Conservation (phyloP, 345 rosid genomes). For the Crucihimalaya himalaica region DNA sequence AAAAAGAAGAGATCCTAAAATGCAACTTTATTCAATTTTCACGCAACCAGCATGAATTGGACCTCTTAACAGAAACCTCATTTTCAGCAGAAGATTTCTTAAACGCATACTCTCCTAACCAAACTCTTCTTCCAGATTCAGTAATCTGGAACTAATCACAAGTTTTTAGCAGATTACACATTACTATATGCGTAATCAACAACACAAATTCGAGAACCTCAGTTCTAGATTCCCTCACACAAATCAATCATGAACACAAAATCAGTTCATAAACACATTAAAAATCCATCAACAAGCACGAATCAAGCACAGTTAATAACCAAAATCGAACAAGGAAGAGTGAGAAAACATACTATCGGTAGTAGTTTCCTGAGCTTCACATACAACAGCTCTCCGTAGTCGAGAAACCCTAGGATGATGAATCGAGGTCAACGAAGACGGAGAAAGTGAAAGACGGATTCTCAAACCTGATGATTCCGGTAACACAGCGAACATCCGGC, state of each 20-base stretch:
- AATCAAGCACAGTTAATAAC: neutral
- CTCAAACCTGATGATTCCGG: slow-evolving; percentile 54
- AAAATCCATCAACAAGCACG: neutral
- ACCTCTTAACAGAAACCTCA: slow-evolving; percentile 32
- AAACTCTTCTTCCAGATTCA: slow-evolving; percentile 28
- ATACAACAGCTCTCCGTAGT: slow-evolving; percentile 43
- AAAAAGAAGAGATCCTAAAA: neutral
- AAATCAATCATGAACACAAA: slow-evolving; percentile 6
- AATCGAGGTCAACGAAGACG: slow-evolving; percentile 37
- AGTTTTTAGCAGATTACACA: slow-evolving; percentile 1
- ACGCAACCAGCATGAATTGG: slow-evolving; percentile 17
- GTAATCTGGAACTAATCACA: slow-evolving; percentile 11
- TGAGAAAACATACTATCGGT: slow-evolving; percentile 40
- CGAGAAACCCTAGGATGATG: slow-evolving; percentile 44
- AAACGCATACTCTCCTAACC: neutral
- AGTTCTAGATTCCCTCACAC: neutral
- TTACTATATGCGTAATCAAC: neutral
- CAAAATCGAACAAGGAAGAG: neutral
- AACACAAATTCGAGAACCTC: neutral
- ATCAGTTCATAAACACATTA: neutral
- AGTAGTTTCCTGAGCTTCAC: slow-evolving; percentile 57
- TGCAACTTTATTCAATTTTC: neutral
- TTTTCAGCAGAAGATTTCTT: slow-evolving; percentile 25
- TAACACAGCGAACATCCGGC: slow-evolving; percentile 33
- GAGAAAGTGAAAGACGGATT: slow-evolving; percentile 43